phyloP scores from a whole-genome alignment of 139 green algal species.

The Chlorella sp. region DNA sequence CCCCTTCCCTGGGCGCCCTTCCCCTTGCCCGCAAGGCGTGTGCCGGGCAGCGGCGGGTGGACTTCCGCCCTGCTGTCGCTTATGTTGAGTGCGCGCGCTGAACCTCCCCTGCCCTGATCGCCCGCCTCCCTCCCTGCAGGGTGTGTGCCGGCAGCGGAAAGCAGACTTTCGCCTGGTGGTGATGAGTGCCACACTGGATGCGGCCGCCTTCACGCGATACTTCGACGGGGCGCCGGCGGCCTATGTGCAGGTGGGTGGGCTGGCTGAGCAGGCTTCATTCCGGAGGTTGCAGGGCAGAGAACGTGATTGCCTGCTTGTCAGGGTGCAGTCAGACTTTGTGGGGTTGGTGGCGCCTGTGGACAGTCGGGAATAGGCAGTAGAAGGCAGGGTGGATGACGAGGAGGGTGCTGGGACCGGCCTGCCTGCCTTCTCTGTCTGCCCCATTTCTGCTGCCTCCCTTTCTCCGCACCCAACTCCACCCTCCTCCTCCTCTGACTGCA shows the following conservation, averaged over 20 bases:
- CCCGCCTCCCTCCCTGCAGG: not conserved
- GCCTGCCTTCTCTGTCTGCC: no score
- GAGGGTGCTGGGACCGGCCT: no score
- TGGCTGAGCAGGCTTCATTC: no score
- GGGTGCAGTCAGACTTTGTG: no score
- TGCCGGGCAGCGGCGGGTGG: not conserved
- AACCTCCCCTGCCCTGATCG: not conserved
- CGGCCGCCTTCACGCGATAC: constrained; percentile 79
- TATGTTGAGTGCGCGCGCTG: not conserved
- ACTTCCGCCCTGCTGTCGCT: not conserved
- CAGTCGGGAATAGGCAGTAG: no score
- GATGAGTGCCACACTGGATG: constrained; percentile 97
- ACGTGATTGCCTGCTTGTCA: no score
- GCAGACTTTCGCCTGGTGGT: constrained; percentile 78
- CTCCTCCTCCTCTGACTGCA: no score
- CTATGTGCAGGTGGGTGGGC: constrained; percentile 60
- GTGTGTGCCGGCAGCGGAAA: constrained; percentile 46
- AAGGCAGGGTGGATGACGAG: no score
- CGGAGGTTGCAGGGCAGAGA: no score
- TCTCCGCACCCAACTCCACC: not conserved
- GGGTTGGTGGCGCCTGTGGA: no score
- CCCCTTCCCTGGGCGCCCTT: no score
- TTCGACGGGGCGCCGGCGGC: constrained; percentile 69
- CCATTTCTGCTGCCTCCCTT: not conserved
- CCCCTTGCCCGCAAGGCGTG: no score